Base-by-base conservation (phyloP, 2,329 filamentous ascomycete species). In the Colletotrichum paranaense region DNA sequence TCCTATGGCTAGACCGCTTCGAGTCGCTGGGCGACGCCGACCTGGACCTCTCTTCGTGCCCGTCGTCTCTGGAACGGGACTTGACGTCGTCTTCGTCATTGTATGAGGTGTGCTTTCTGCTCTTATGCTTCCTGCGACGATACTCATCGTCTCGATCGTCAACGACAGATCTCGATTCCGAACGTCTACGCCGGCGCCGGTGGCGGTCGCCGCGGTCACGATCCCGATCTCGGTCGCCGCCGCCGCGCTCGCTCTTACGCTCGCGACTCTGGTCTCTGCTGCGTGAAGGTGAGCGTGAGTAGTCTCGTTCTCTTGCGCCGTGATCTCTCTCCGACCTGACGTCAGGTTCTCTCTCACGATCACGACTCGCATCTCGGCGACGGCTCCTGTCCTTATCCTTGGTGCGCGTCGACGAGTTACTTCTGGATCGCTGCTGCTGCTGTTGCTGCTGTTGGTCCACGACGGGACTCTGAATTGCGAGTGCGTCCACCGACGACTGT, bases 11-110 rank as follows among this genome's bases (percentile, higher is more conserved):
- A 7, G 89, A 88, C 67, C 87, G 83, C 75, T 88, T 90, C 49
- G 87, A 87, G 11, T 88, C 87, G 14, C 90, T 89, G 1, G 88
- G 89, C 2, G 93, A 94, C 5, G 87, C 87, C 5, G 93, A 94
- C 70, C 92, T 88, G 0, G 92, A 91, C 63, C 88, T 88, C 60
- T 91, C 88, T 14, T 85, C 83, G 76, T 86, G 85, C 60, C 86
- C 83, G 75, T 82, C 81, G 74, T 77, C 53, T 58, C 76, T 75
- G 56, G 82, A 76, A 49, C 81, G 81, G 53, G 80, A 78, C 75
- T 79, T 82, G 62, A 79, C 78, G 57, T 88, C 85, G 62, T 86
- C 84, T 22, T 88, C 88, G 60, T 88, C 86, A 19, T 84, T 83
- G 76, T 83, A 77, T 69, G 86, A 79, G 57, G 78, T 76, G 74